Percentiles rank a stretch among this genome's conserved stretches.
These are phyloP conservation scores for Debaryomyces robertsiae DNA, from an alignment of 1,139 yeast genomes.

Conservation along the genomic window DNA sequence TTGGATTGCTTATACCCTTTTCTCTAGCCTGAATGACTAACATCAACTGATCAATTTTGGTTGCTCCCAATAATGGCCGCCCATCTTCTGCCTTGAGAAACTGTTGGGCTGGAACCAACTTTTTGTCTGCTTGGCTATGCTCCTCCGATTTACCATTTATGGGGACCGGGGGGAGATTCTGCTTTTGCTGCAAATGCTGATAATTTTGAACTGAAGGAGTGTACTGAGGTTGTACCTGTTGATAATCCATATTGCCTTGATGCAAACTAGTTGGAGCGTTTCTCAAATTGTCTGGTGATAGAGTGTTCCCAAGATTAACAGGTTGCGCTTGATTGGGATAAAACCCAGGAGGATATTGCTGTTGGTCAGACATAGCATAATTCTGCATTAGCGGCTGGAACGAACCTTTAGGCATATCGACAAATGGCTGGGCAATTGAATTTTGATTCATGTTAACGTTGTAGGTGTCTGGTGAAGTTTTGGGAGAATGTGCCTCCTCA, in stretches of 20 bases:
- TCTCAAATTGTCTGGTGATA: neutral
- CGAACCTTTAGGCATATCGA: neutral
- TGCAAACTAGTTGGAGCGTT: neutral
- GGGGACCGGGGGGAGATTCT: conserved; percentile 9
- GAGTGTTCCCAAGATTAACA: neutral
- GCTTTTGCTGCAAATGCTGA: conserved; percentile 13
- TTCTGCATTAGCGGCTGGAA: conserved; percentile 2
- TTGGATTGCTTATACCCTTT: conserved; percentile 64
- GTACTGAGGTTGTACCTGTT: neutral
- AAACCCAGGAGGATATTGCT: neutral
- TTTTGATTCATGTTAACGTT: conserved; percentile 17
- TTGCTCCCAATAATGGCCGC: conserved; percentile 76
- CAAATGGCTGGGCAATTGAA: conserved; percentile 13
- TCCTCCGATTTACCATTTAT: neutral
- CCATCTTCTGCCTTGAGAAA: conserved; percentile 55
- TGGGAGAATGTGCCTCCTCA: conserved; percentile 49
- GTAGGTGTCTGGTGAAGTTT: conserved; percentile 37
- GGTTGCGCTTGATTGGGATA: neutral
- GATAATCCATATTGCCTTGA: conserved; percentile 1
- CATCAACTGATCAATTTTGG: conserved; percentile 89
- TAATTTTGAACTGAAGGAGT: conserved; percentile 1
- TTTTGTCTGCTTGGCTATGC: conserved; percentile 12
- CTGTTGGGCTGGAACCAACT: conserved; percentile 49
- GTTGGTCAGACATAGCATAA: neutral
- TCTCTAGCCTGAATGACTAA: conserved; percentile 85